Evolutionary conservation across 2,329 filamentous ascomycete species (phyloP).

Genomic region (Dactylonectria estremocensis): DNA sequence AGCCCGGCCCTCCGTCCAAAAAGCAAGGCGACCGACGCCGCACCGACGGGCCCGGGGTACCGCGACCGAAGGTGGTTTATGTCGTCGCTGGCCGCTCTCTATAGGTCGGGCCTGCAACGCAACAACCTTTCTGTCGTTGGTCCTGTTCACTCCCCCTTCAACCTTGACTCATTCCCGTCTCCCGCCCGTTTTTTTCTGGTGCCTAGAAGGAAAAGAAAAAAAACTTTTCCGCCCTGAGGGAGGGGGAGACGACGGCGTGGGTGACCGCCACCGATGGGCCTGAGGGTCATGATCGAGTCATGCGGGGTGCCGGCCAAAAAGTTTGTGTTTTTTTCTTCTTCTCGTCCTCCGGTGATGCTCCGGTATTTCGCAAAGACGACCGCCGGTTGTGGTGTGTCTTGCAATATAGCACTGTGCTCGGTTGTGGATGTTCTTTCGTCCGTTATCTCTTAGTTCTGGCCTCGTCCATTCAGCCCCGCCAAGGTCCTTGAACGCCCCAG

Average conservation of each 20-base stretch:
- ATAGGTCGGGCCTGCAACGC: too few relatives aligned
- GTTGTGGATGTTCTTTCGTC: not conserved
- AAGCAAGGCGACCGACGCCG: constrained; percentile 16
- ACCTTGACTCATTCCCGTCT: not conserved
- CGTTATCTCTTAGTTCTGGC: not conserved
- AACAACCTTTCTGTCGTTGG: not conserved
- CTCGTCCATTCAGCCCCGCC: constrained; percentile 1
- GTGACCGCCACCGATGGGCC: not conserved
- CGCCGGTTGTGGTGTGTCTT: not conserved
- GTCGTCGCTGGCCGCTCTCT: not conserved
- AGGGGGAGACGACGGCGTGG: not conserved
- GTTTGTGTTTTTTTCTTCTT: not conserved
- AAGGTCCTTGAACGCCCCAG: constrained; percentile 1
- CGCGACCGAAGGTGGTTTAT: not conserved
- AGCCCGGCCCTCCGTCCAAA: constrained; percentile 1
- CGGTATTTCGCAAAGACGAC: not conserved
- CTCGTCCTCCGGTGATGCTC: not conserved
- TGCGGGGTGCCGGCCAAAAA: not conserved
- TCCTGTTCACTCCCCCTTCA: not conserved
- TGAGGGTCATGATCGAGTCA: constrained; percentile 9
- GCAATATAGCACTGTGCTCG: not conserved
- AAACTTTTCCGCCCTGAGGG: not conserved
- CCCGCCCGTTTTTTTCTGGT: not conserved
- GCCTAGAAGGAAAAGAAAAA: not conserved
- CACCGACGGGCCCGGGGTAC: not conserved